phyloP scores from a whole-genome alignment of 257 asterid species.

The Hygrophila difformis region DNA sequence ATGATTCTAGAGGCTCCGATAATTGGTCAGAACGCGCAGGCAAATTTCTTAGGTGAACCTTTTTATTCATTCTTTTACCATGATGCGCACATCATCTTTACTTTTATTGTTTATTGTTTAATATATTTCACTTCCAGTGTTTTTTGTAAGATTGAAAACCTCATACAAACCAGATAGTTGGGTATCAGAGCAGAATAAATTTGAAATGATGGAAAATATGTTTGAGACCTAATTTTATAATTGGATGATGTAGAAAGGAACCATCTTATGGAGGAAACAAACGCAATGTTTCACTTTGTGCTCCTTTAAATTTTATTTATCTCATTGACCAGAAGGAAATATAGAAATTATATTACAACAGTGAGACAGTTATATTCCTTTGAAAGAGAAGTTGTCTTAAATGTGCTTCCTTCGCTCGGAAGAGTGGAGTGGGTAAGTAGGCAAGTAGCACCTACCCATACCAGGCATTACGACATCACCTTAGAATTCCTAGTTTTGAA shows the following conservation, averaged over 20 bases:
- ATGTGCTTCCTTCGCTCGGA: too few species aligned
- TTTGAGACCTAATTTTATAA: not conserved
- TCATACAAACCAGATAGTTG: constrained; percentile 1
- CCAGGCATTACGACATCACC: too few species aligned
- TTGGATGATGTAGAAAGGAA: too few species aligned
- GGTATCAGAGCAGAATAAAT: constrained; percentile 4
- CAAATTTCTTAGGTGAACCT: constrained; percentile 78
- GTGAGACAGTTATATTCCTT: too few species aligned
- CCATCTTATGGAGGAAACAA: too few species aligned
- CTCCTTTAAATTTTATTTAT: too few species aligned
- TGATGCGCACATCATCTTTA: constrained; percentile 1
- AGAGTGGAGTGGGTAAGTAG: too few species aligned
- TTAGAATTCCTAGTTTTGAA: too few species aligned
- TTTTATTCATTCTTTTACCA: constrained; percentile 12
- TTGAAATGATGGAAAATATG: not conserved
- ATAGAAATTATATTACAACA: too few species aligned
- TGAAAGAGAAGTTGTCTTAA: too few species aligned
- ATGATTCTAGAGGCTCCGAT: constrained; percentile 83
- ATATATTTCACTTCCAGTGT: not conserved
- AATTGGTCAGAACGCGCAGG: constrained; percentile 78
- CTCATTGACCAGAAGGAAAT: too few species aligned
- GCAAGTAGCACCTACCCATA: too few species aligned
- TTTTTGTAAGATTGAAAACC: constrained; percentile 2
- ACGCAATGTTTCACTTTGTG: not conserved
- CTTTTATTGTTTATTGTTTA: not conserved